These are phyloP conservation scores for Friedmanniomyces simplex DNA, from an alignment of 495 filamentous ascomycete genomes.

Conservation along the genomic window DNA sequence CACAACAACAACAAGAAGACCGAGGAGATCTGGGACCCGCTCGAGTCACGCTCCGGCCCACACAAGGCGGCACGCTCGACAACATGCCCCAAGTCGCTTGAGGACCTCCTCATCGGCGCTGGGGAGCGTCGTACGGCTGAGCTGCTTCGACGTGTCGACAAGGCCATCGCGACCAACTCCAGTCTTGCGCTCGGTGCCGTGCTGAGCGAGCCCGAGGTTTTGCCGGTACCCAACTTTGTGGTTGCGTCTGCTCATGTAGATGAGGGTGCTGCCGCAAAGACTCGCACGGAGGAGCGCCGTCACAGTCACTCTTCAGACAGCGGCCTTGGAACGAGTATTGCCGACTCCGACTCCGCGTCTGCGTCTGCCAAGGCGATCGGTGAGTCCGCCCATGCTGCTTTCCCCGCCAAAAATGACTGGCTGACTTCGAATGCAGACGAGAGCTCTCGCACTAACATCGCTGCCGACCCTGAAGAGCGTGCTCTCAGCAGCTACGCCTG, in stretches of 20 bases:
- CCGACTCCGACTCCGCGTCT: slow-evolving; percentile 28
- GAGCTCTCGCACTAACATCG: slow-evolving; percentile 2
- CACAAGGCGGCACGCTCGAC: slow-evolving; percentile 49
- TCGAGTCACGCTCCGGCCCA: slow-evolving; percentile 20
- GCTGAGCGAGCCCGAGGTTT: slow-evolving; percentile 32
- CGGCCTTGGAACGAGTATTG: slow-evolving; percentile 50
- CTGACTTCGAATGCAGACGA: slow-evolving; percentile 25
- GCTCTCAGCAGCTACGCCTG: slow-evolving; percentile 42
- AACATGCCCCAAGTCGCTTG: slow-evolving; percentile 48
- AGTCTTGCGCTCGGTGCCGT: slow-evolving; percentile 18
- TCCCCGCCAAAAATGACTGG: slow-evolving; percentile 24
- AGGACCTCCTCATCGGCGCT: slow-evolving; percentile 27
- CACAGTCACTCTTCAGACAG: slow-evolving; percentile 53
- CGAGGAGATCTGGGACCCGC: slow-evolving; percentile 25
- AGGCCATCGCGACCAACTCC: slow-evolving; percentile 24
- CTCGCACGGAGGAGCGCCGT: slow-evolving; percentile 40
- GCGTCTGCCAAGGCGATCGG: slow-evolving; percentile 9
- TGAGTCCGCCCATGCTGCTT: slow-evolving; percentile 6
- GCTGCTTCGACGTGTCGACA: slow-evolving; percentile 28
- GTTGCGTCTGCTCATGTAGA: slow-evolving; percentile 24
- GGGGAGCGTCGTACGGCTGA: slow-evolving; percentile 25
- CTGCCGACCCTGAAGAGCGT: slow-evolving; percentile 19
- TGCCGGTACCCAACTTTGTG: slow-evolving; percentile 30
- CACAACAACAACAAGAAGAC: slow-evolving; percentile 42
- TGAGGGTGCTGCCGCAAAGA: neutral